Evolutionary conservation across 1,284 basidiomycete species (phyloP).

Genomic region (Ustilago hordei): DNA sequence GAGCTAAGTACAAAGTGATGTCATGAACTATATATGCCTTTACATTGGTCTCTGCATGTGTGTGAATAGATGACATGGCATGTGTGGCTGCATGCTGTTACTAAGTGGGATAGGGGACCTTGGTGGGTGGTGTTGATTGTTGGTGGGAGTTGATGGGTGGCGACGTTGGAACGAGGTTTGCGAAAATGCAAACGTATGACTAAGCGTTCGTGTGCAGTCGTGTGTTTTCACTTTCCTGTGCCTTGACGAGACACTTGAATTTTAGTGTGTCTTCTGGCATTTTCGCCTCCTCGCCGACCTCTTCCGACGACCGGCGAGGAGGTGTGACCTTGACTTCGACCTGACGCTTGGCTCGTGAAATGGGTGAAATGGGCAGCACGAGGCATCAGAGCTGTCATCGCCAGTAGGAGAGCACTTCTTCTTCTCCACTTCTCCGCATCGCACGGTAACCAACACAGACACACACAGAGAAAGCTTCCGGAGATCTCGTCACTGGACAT

Average conservation of each 20-base stretch:
- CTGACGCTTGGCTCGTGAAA: slow-evolving; percentile 12
- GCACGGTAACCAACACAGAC: neutral
- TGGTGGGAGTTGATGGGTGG: no score
- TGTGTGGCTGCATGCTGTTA: no score
- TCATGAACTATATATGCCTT: no score
- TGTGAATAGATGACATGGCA: no score
- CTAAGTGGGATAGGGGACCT: no score
- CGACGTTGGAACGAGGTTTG: no score
- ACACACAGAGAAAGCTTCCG: neutral
- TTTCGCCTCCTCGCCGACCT: slow-evolving; percentile 20
- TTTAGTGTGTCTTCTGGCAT: neutral
- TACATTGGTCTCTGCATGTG: no score
- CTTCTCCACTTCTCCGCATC: slow-evolving; percentile 4
- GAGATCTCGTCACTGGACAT: slow-evolving; percentile 9
- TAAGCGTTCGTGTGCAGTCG: no score
- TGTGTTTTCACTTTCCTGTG: no score
- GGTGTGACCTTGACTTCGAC: neutral
- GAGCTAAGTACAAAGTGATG: no score
- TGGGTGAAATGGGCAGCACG: slow-evolving; percentile 1
- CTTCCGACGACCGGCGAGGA: slow-evolving; percentile 26
- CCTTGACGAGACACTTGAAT: slow-evolving; percentile 1
- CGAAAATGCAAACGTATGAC: no score
- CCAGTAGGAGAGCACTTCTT: neutral
- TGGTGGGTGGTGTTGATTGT: no score
- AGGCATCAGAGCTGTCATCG: neutral